Evolutionary conservation across 2,329 filamentous ascomycete genomes (phyloP), one percentile per base, ranked within the genome.

Genomic region (Calonectria henricotiae): DNA sequence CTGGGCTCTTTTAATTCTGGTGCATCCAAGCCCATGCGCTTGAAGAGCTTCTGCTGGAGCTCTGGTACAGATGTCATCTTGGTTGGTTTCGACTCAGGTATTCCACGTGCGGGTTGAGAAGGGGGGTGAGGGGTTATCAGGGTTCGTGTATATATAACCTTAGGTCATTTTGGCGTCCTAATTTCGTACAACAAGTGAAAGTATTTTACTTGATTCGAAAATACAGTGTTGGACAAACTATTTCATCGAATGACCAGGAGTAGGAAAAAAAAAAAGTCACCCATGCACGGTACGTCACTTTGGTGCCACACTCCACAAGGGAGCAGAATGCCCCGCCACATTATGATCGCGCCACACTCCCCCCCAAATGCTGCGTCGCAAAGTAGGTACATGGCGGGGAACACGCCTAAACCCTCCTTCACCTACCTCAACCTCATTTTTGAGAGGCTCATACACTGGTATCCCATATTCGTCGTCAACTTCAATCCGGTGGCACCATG

Each of bases 1-100:
- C 61, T 67, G 9, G 70, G 66, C 11, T 74, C 58, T 46, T 62
- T 73, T 20, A 64, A 72, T 12, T 75, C 76, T 11, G 80, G 77
- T 2, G 77, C 71, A 58, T 79, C 77, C 65, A 84, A 68, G 5
- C 82, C 82, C 65, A 84, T 80, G 17, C 76, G 79, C 65, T 80
- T 82, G 63, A 82, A 80, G 60, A 84, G 75, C 75, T 82, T 82
- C 69, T 80, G 78, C 41, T 82, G 82, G 51, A 83, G 77, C 68
- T 83, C 82, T 47, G 76, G 70, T 2, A 79, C 78, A 20, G 74
- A 67, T 61, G 76, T 73, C 27, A 65, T 67, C 25, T 44, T 46
- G 51, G 9, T 39, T 13, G 6, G 51, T 20, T 6, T 20, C n/a
- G 4, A 23, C 25, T 39, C 51, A 39, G 20, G 15, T 39, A 17